Percentiles rank a stretch among this genome's conserved stretches.
Evolutionary conservation across 2,329 filamentous ascomycete species (phyloP).

Genomic region (Aspergillus melleus): DNA sequence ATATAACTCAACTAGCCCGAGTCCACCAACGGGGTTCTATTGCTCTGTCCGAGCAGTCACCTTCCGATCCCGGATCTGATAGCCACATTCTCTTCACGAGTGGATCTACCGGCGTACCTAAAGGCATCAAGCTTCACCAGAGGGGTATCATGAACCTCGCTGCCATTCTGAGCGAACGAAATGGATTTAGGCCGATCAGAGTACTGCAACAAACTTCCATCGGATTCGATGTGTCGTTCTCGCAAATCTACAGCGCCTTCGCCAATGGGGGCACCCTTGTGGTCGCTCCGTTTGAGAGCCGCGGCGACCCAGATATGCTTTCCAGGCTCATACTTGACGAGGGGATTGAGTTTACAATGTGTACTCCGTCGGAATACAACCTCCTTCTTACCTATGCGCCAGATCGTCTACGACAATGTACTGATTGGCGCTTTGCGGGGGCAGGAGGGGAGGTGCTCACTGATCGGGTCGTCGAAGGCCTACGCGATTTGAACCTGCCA

Average conservation of each 20-base stretch:
- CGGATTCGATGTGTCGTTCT: slow-evolving; percentile 5
- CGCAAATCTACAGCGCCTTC: slow-evolving; percentile 6
- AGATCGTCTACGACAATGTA: neutral
- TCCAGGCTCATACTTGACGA: neutral
- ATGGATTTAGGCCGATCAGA: neutral
- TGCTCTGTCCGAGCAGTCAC: neutral
- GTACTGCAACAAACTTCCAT: slow-evolving; percentile 9
- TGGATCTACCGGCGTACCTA: slow-evolving; percentile 8
- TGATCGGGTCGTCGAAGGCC: neutral
- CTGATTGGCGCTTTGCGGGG: neutral
- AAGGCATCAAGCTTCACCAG: slow-evolving; percentile 6
- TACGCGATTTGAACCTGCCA: neutral
- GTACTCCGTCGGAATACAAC: slow-evolving; percentile 5
- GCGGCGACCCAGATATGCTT: neutral
- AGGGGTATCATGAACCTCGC: neutral
- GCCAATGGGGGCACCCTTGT: slow-evolving; percentile 2
- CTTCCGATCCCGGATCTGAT: neutral
- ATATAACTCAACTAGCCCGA: neutral
- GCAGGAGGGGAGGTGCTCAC: neutral
- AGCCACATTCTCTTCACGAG: slow-evolving; percentile 10
- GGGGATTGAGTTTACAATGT: neutral
- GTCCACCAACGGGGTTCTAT: neutral
- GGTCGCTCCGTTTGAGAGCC: neutral
- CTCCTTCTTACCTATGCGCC: neutral
- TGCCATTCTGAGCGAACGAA: neutral